Conservation (phyloP, 2,329 filamentous ascomycete species). For the Cladosporium sp. region DNA sequence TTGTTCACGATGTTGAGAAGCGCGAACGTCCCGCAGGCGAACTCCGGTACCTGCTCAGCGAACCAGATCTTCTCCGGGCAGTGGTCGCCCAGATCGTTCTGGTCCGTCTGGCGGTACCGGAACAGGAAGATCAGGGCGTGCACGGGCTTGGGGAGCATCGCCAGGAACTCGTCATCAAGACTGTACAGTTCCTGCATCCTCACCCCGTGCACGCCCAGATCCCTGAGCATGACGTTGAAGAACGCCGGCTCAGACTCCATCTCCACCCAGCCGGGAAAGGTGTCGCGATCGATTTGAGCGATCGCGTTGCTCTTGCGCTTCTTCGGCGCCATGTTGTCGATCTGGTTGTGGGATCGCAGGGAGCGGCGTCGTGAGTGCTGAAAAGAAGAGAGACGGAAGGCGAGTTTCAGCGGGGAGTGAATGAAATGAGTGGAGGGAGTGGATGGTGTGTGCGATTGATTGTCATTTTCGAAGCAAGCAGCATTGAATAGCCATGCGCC, state of each 20-base stretch:
- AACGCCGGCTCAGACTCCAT: slow-evolving; percentile 84
- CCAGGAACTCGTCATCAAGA: slow-evolving; percentile 60
- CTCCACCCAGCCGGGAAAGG: slow-evolving; percentile 72
- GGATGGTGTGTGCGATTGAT: too few species aligned
- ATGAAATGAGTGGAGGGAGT: too few species aligned
- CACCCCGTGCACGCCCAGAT: slow-evolving; percentile 68
- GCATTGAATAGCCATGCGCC: too few species aligned
- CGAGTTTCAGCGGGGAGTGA: background rate
- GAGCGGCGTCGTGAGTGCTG: too few species aligned
- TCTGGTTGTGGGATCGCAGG: slow-evolving; percentile 20
- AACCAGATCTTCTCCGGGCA: slow-evolving; percentile 76
- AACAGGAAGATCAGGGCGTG: slow-evolving; percentile 88
- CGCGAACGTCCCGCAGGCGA: slow-evolving; percentile 88
- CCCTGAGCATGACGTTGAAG: slow-evolving; percentile 77
- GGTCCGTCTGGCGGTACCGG: slow-evolving; percentile 56
- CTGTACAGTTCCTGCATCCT: slow-evolving; percentile 71
- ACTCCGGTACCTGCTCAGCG: slow-evolving; percentile 80
- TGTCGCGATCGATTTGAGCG: slow-evolving; percentile 42
- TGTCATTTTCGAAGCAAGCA: too few species aligned
- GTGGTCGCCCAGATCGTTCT: slow-evolving; percentile 41
- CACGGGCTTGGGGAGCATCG: slow-evolving; percentile 61
- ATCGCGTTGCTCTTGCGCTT: slow-evolving; percentile 14
- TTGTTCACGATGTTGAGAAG: slow-evolving; percentile 94
- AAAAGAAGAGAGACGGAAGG: slow-evolving; percentile 10
- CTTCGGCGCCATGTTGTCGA: slow-evolving; percentile 15